Percentiles rank a stretch among this genome's conserved stretches.
These are phyloP conservation scores for Chionographis japonica DNA, from an alignment of 106 monocot genomes.

Conservation along the genomic window DNA sequence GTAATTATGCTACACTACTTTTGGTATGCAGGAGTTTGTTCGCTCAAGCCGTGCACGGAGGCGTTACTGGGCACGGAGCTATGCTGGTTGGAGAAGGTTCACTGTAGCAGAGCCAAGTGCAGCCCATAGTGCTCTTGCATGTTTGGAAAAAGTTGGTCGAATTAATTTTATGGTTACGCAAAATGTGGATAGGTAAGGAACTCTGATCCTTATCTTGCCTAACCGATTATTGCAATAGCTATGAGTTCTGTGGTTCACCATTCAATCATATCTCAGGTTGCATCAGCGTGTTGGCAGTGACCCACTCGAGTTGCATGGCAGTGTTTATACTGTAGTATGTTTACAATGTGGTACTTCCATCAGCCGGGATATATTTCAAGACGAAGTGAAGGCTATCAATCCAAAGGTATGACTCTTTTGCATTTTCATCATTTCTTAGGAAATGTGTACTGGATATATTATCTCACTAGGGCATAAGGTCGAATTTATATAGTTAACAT, in stretches of 20 bases:
- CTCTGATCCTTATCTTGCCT: background rate
- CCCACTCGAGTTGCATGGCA: slow-evolving; percentile 94
- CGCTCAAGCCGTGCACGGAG: slow-evolving; percentile 68
- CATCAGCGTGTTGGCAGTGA: slow-evolving; percentile 96
- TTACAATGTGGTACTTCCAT: slow-evolving; percentile 73
- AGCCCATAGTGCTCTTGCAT: slow-evolving; percentile 59
- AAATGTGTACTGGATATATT: no score
- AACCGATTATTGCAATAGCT: background rate
- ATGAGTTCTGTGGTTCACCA: background rate
- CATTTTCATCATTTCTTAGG: no score
- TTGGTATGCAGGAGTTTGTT: slow-evolving; percentile 65
- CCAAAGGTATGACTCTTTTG: slow-evolving; percentile 57
- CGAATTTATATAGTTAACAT: no score
- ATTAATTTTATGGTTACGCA: slow-evolving; percentile 84
- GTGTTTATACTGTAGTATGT: slow-evolving; percentile 83
- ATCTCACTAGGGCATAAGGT: no score
- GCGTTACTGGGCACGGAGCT: slow-evolving; percentile 98
- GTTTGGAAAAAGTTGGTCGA: slow-evolving; percentile 81
- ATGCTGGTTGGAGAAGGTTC: slow-evolving; percentile 99
- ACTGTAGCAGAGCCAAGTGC: slow-evolving; percentile 77
- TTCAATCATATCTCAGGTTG: slow-evolving; percentile 43
- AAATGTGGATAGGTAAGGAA: slow-evolving; percentile 84
- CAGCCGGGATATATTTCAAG: slow-evolving; percentile 73
- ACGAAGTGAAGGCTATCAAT: slow-evolving; percentile 80
- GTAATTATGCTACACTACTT: background rate